Conservation (phyloP, 2,329 filamentous ascomycete genomes). For the Neofusicoccum umdonicola region DNA sequence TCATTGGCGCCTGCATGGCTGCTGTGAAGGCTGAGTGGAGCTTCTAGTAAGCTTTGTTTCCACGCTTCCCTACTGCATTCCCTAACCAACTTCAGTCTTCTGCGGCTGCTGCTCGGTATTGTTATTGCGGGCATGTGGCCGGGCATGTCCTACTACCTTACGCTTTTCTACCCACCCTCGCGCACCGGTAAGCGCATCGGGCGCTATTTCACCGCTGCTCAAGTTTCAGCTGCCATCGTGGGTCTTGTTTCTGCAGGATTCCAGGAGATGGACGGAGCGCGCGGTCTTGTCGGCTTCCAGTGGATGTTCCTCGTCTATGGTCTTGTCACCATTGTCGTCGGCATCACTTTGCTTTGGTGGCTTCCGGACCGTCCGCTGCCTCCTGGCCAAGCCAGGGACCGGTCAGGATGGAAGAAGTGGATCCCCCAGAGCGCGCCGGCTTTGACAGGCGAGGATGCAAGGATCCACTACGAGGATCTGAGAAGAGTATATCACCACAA, state of each 20-base stretch:
- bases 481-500: conserved; percentile 74
- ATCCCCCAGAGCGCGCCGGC: conserved; percentile 69
- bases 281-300: conserved; percentile 76
- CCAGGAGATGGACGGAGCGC: conserved; percentile 79
- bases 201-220: conserved; percentile 83
- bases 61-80: conserved; percentile 15
- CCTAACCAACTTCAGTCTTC: conserved; percentile 48
- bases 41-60: conserved; percentile 58
- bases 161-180: conserved; percentile 85
- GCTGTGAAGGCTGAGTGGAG: conserved; percentile 82
- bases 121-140: conserved; percentile 95
- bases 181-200: conserved; percentile 85
- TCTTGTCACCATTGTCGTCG: conserved; percentile 68
- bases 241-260: conserved; percentile 88
- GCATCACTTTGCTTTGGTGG: conserved; percentile 80
- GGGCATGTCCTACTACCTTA: conserved; percentile 90
- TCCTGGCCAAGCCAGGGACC: conserved; percentile 58
- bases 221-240: conserved; percentile 85
- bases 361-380: conserved; percentile 77
- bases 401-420: conserved; percentile 58
- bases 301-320: conserved; percentile 95
- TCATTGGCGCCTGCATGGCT: conserved; percentile 80
- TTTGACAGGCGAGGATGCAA: conserved; percentile 71
- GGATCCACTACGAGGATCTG: conserved; percentile 80
- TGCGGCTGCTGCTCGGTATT: conserved; percentile 79